phyloP scores from a whole-genome alignment of 1,284 basidiomycete species.

The Heterobasidion occidentale region DNA sequence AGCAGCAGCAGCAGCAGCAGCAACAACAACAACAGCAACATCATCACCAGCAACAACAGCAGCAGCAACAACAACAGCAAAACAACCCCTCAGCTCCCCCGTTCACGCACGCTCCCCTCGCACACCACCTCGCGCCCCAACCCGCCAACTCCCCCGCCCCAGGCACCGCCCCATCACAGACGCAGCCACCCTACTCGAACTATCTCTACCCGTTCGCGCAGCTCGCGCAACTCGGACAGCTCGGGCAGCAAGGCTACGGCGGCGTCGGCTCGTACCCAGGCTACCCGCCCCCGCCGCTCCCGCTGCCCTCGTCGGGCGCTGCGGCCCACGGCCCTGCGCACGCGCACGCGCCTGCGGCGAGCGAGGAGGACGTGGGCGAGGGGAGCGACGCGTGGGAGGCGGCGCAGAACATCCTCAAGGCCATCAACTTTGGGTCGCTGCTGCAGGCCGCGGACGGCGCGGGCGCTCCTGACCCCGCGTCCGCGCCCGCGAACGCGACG shows the following conservation, averaged over 20 bases:
- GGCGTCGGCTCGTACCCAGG: neutral
- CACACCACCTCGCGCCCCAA: slow-evolving; percentile 7
- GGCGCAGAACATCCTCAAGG: slow-evolving; percentile 67
- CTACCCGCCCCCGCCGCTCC: neutral
- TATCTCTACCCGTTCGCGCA: slow-evolving; percentile 16
- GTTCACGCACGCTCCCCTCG: slow-evolving; percentile 51
- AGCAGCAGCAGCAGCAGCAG: slow-evolving; percentile 13
- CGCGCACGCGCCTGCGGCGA: neutral
- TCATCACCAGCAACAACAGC: slow-evolving; percentile 17
- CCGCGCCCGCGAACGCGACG: neutral
- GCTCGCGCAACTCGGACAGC: slow-evolving; percentile 1
- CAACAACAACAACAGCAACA: slow-evolving; percentile 10
- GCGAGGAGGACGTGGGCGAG: slow-evolving; percentile 29
- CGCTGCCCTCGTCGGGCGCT: no score
- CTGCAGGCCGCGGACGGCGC: slow-evolving; percentile 21
- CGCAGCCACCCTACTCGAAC: slow-evolving; percentile 14
- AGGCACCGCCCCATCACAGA: slow-evolving; percentile 4
- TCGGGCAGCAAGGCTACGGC: neutral
- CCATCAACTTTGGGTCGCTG: slow-evolving; percentile 60
- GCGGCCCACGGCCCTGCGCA: no score
- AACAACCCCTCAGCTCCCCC: slow-evolving; percentile 36
- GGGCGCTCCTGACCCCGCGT: neutral
- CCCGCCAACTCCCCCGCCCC: slow-evolving; percentile 6
- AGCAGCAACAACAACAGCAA: slow-evolving; percentile 1
- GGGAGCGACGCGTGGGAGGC: slow-evolving; percentile 62